Base-by-base conservation (phyloP, 202 grass and related monocot genomes). In the Sporobolus alterniflorus region DNA sequence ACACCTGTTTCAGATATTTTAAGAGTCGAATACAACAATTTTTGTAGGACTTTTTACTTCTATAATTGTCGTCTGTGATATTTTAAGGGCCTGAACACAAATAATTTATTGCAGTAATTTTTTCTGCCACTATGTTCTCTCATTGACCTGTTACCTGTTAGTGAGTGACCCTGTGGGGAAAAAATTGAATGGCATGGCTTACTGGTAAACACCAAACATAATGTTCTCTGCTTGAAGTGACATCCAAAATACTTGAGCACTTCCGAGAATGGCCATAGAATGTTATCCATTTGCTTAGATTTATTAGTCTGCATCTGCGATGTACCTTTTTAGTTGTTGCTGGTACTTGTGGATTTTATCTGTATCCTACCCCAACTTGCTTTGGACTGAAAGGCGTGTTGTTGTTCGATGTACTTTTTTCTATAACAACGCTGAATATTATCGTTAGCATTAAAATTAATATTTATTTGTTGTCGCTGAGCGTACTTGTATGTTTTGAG, bases 71-170 rank as follows among this genome's bases (percentile, higher is more conserved):
- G n/a, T 66, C 6, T 65, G 13, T 49, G 59, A 65, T 36, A 49
- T 67, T 77, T 52, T 48, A 51, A 79, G 41, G 69, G 22, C 33
- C 51, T 32, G 13, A 79, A 79, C 50, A 74, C n/a, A 59, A 39
- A 29, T 50, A 43, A 3, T 3, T 77, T 9, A 43, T 5, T 29
- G 24, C 4, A 22, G 10, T 39, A 14, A 33, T 33, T 18, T 34
- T 44, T 81, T 60, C 2, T 9, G 0, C 26, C 21, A 24, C 54
- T 49, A 31, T 7, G 29, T 64, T 71, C 25, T 54, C 50, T 55
- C 55, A 71, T 13, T 77, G 43, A 5, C 21, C 60, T 50, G 42
- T 60, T 46, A 64, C 34, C 6, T 79, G 14, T 66, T 71, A 72
- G 47, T 31, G 14, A 56, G 49, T 44, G 44, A 31, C 6, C 14